phyloP scores from a whole-genome alignment of 495 filamentous ascomycete species.

The Rhizodiscina lignyota region DNA sequence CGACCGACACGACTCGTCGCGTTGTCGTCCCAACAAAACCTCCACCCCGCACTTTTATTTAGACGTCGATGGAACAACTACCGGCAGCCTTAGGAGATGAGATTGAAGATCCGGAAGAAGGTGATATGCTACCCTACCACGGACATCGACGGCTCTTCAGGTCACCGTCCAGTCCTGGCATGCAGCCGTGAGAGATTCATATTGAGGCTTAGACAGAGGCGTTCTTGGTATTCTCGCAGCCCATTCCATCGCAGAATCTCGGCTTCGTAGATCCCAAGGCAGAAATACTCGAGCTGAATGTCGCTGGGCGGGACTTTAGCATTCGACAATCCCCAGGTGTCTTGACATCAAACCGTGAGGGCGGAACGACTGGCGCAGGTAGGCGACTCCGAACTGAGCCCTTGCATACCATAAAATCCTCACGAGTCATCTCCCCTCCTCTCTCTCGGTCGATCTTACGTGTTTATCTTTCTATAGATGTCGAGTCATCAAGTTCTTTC shows the following conservation, averaged over 20 bases:
- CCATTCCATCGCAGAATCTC: conserved; percentile 58
- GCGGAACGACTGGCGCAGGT: conserved; percentile 88
- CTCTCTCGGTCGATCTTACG: conserved; percentile 2
- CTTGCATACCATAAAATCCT: too few relatives aligned
- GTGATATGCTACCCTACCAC: too few relatives aligned
- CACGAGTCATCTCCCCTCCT: background rate
- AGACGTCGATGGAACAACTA: too few relatives aligned
- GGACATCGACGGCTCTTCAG: too few relatives aligned
- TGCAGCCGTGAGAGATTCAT: too few relatives aligned
- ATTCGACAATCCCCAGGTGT: conserved; percentile 78
- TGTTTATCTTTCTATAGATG: too few relatives aligned
- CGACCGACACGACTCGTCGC: too few relatives aligned
- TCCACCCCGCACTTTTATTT: too few relatives aligned
- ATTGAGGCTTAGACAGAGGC: conserved; percentile 57
- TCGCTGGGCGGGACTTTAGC: conserved; percentile 52
- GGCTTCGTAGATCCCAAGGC: conserved; percentile 68
- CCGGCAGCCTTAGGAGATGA: background rate
- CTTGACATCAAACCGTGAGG: conserved; percentile 56
- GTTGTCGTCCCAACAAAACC: too few relatives aligned
- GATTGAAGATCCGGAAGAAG: background rate
- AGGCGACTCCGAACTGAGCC: conserved; percentile 12
- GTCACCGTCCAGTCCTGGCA: too few relatives aligned
- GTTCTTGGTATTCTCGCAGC: conserved; percentile 66
- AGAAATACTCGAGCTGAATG: conserved; percentile 43
- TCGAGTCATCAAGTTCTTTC: too few relatives aligned